Conservation (phyloP, 257 asterid genomes). For the Haberlea rhodopensis region DNA sequence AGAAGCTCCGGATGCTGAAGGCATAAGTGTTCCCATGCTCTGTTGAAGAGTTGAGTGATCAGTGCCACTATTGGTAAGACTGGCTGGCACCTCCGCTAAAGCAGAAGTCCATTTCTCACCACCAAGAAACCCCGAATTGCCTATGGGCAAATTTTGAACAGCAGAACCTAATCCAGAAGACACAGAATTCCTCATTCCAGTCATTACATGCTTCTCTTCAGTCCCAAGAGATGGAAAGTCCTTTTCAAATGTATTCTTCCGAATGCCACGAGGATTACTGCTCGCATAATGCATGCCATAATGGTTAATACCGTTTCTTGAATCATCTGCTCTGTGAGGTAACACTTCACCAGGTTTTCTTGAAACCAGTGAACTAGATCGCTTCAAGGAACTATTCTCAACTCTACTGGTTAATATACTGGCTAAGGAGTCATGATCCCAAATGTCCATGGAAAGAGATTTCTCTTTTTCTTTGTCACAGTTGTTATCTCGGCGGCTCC, state of each 20-base stretch:
- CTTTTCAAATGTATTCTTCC: constrained; percentile 54
- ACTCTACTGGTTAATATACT: constrained; percentile 36
- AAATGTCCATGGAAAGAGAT: constrained; percentile 38
- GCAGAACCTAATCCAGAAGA: constrained; percentile 61
- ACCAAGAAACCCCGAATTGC: constrained; percentile 49
- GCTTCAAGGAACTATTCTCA: constrained; percentile 48
- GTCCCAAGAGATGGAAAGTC: constrained; percentile 74
- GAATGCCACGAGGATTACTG: constrained; percentile 34
- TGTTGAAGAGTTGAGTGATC: constrained; percentile 42
- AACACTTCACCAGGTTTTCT: no score
- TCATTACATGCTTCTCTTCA: constrained; percentile 50
- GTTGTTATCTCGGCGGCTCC: constrained; percentile 59
- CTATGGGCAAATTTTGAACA: constrained; percentile 56
- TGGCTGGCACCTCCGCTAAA: constrained; percentile 70
- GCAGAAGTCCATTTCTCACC: constrained; percentile 90
- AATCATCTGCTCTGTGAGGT: no score
- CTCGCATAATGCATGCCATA: constrained; percentile 34
- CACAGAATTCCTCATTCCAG: constrained; percentile 45
- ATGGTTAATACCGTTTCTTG: no score
- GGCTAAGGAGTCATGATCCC: constrained; percentile 46
- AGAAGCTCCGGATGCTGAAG: constrained; percentile 37
- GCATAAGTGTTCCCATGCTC: constrained; percentile 27
- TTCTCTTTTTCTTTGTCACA: constrained; percentile 51
- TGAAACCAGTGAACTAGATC: constrained; percentile 61
- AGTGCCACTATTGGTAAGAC: constrained; percentile 34